Conservation (phyloP, 768 basidiomycete species). For the Pleurotus ostreatus region DNA sequence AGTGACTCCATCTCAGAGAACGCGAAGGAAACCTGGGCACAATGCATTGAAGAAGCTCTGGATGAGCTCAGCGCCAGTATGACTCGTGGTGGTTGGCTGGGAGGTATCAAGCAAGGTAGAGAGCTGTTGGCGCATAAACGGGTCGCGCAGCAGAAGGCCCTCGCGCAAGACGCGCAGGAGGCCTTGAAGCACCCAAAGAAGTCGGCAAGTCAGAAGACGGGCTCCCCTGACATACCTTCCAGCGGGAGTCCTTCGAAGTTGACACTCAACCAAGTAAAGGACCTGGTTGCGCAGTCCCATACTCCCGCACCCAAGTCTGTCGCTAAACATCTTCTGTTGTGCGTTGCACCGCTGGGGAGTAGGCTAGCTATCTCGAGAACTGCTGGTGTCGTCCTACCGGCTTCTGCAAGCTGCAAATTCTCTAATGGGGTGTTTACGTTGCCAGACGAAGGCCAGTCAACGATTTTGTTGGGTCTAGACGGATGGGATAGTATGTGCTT, state of each 20-base stretch:
- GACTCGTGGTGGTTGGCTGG: constrained; percentile 41
- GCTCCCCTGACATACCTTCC: background rate
- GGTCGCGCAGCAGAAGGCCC: constrained; percentile 16
- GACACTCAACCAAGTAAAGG: constrained; percentile 3
- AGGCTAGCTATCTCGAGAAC: constrained; percentile 25
- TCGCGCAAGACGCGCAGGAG: constrained; percentile 16
- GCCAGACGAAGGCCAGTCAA: constrained; percentile 23
- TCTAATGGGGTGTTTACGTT: constrained; percentile 32
- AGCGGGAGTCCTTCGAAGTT: background rate
- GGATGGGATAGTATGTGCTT: constrained; percentile 45
- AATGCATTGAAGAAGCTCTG: constrained; percentile 41
- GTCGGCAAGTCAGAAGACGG: background rate
- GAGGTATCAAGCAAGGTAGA: constrained; percentile 35
- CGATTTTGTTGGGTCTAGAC: constrained; percentile 45
- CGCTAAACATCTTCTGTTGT: constrained; percentile 48
- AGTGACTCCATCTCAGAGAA: constrained; percentile 23
- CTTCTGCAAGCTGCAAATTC: constrained; percentile 43
- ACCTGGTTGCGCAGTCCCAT: constrained; percentile 6
- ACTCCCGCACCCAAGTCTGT: constrained; percentile 20
- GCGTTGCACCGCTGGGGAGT: constrained; percentile 37
- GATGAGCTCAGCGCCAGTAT: constrained; percentile 41
- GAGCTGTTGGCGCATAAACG: constrained; percentile 16
- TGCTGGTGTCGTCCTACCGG: constrained; percentile 35
- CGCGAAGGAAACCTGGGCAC: constrained; percentile 38
- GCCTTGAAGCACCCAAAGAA: constrained; percentile 1